Conservation (phyloP, 2,329 filamentous ascomycete genomes). For the Pseudogymnoascus sp. region DNA sequence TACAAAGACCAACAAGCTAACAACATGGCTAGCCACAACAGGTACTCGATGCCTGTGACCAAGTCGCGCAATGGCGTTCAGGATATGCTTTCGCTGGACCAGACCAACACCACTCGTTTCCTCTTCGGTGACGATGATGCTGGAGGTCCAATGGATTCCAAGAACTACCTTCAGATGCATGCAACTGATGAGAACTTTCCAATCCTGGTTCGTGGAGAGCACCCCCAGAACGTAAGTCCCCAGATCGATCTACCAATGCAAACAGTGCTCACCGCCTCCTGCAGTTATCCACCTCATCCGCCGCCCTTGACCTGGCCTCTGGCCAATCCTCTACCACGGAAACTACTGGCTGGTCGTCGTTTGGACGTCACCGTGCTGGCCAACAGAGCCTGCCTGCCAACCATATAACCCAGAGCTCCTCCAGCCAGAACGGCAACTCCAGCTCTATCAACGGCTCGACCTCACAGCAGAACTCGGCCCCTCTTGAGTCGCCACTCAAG, state of each 20-base stretch:
- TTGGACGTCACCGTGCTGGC: constrained; percentile 25
- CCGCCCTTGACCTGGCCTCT: constrained; percentile 70
- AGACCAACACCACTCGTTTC: constrained; percentile 78
- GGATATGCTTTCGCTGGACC: constrained; percentile 60
- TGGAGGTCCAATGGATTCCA: constrained; percentile 48
- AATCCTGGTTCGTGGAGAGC: constrained; percentile 59
- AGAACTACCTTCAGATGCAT: constrained; percentile 62
- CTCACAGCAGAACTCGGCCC: constrained; percentile 30
- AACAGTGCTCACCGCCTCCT: constrained; percentile 33
- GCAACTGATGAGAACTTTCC: constrained; percentile 80
- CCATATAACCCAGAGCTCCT: constrained; percentile 16
- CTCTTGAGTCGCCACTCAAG: constrained; percentile 40
- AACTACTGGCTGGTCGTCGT: constrained; percentile 25
- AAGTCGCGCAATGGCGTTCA: constrained; percentile 59
- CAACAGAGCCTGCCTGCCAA: constrained; percentile 37
- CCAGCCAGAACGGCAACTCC: constrained; percentile 28
- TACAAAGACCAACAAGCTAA: constrained; percentile 14
- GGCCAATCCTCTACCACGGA: constrained; percentile 60
- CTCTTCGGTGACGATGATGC: constrained; percentile 73
- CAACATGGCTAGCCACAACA: constrained; percentile 57
- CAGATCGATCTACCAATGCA: constrained; percentile 9
- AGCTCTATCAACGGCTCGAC: constrained; percentile 27
- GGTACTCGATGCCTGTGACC: constrained; percentile 89
- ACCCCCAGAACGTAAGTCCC: constrained; percentile 25
- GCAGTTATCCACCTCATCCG: constrained; percentile 72